These are phyloP conservation scores for Aspergillus sp. DNA, from an alignment of 2,329 filamentous ascomycete genomes.

Conservation along the genomic window DNA sequence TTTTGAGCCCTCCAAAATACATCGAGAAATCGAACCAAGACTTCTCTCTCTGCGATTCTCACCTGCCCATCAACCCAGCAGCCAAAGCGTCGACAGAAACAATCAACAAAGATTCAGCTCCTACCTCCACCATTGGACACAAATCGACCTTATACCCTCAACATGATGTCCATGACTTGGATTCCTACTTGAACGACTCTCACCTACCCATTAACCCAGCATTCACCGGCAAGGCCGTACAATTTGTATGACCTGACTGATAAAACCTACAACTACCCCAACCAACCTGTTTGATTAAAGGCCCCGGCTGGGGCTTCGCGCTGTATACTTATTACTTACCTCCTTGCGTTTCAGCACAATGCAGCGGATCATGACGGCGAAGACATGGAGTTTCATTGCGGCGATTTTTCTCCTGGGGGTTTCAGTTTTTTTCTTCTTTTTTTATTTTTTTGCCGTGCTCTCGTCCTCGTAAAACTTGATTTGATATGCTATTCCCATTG, in stretches of 20 bases:
- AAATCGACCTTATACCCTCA: not conserved
- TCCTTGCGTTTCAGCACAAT: conserved; percentile 14
- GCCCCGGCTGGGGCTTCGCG: conserved; percentile 15
- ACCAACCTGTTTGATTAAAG: conserved; percentile 2
- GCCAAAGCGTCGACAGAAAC: not conserved
- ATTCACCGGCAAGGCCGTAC: conserved; percentile 18
- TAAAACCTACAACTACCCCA: not conserved
- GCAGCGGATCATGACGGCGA: conserved; percentile 20
- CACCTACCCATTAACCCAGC: conserved; percentile 32
- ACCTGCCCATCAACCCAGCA: conserved; percentile 33
- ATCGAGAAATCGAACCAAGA: not conserved
- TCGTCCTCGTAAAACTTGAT: not conserved
- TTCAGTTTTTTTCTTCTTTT: not conserved
- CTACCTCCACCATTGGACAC: not conserved
- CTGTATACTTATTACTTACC: conserved; percentile 23
- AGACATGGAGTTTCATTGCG: conserved; percentile 25
- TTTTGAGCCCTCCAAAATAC: not conserved
- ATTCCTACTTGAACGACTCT: conserved; percentile 22
- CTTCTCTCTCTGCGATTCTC: conserved; percentile 20
- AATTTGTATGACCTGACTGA: conserved; percentile 15
- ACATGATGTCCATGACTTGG: conserved; percentile 1
- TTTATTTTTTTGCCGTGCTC: not conserved
- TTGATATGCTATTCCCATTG: not conserved
- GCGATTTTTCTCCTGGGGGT: not conserved
- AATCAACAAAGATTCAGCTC: not conserved